phyloP scores from a whole-genome alignment of 106 monocot genomes.

The Cymbidium sinense region DNA sequence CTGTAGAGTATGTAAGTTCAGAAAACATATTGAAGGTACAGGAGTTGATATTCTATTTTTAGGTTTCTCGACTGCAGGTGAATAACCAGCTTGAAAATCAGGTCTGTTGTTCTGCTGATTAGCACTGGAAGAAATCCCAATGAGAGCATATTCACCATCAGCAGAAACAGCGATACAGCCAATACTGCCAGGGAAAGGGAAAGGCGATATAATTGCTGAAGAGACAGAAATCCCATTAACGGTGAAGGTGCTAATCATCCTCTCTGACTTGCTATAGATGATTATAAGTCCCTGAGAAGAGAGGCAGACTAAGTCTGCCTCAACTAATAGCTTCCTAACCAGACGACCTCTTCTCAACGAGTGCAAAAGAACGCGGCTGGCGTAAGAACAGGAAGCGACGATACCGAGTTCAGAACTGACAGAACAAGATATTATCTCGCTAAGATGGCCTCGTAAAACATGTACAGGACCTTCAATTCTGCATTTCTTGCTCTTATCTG shows the following conservation, averaged over 20 bases:
- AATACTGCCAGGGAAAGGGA: constrained; percentile 47
- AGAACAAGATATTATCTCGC: constrained; percentile 61
- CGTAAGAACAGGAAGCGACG: constrained; percentile 60
- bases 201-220: constrained; percentile 40
- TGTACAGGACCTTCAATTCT: constrained; percentile 89
- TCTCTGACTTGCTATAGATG: constrained; percentile 58
- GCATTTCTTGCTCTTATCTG: constrained; percentile 23
- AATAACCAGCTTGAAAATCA: neutral
- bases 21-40: constrained; percentile 82
- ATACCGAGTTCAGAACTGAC: constrained; percentile 79
- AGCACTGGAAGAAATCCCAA: constrained; percentile 49
- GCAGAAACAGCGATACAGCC: constrained; percentile 75
- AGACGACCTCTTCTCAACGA: constrained; percentile 72
- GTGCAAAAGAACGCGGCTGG: constrained; percentile 68
- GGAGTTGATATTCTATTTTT: constrained; percentile 28
- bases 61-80: constrained; percentile 7
- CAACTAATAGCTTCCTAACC: constrained; percentile 53
- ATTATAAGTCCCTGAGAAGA: constrained; percentile 75
- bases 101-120: neutral
- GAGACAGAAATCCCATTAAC: constrained; percentile 74
- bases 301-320: constrained; percentile 57
- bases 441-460: constrained; percentile 91
- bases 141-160: constrained; percentile 67
- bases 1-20: constrained; percentile 78
- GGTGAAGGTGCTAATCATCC: constrained; percentile 61